Evolutionary conservation across 2,329 filamentous ascomycete genomes (phyloP), one percentile per base, ranked within the genome.

Genomic region (Paecilomyces niveus): DNA sequence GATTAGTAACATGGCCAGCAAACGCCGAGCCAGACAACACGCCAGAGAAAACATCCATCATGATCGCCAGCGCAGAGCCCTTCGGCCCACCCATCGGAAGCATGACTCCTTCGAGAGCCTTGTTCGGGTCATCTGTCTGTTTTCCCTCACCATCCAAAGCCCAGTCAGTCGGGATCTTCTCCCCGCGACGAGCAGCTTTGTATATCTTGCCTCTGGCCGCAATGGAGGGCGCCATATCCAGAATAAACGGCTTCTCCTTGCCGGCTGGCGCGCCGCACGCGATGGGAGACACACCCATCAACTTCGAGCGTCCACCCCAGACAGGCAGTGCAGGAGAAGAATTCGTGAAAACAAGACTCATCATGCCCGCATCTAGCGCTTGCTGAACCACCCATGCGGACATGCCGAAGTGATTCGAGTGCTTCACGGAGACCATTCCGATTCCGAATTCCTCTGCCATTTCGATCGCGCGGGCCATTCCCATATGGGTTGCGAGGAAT

Each of bases 41-140:
- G 1, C 89, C 90, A 0, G 89, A 92, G 68, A 94, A 93, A 1
- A 95, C 88, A 68, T 94, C 89, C 90, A 94, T 94, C 88, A 92
- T 93, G 57, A 94, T 84, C 0, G 88, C 78, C 49, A 94, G 71
- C 0, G 83, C 90, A 1, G 87, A 89, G 0, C 90, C 90, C 72
- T 94, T 94, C 0, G 90, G 89, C 0, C 90, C 90, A 2, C 89
- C 89, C 88, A 94, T 92, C 0, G 90, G 89, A 21, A 93, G 75
- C 90, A 94, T 93, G 3, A 92, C 88, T 1, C 89, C 89, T 33
- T 85, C 83, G 9, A 94, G 75, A 0, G 90, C 90, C 21, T 80
- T 80, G 1, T 80, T 82, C 0, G 90, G 89, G 64, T 94, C 89
- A 58, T 88, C 83, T 0, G 89, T 91, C n/a, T 75, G 80, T 11